Evolutionary conservation across 371 early-diverging fungal genomes (phyloP), one percentile per base, ranked within the genome.

Genomic region (Smittium mucronatum): DNA sequence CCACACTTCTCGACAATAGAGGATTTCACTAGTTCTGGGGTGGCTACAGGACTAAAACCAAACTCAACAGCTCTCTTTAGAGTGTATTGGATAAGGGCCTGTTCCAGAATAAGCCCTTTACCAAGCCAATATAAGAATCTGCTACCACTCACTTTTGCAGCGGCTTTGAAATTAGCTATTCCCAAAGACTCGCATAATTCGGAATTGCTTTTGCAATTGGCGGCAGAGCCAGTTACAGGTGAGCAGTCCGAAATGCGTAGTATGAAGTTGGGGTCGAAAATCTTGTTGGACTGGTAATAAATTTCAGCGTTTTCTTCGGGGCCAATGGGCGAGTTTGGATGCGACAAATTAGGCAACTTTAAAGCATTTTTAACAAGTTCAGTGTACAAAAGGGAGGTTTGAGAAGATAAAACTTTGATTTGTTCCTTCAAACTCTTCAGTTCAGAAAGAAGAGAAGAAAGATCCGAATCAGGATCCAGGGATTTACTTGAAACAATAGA

Each of bases 1-100:
- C 97, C 97, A 72, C 97, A 96, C 1, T 89, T 90, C 70, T 89
- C 87, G 5, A 92, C 87, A 0, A 94, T 81, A 36, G 88, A 87
- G 34, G 85, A 84, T 0, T 89, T 85, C 5, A 94, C 89, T 0
- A 93, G 78, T 74, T 96, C 97, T 0, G 97, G 97, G 0, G 92
- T 86, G 15, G 5, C 8, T 58, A 88, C 75, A 0, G 91, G 89
- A 17, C 72, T 77, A 72, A 89, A 96, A 0, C 95, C 94, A 2
- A 81, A 84, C 1, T 73, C 63, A 0, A 84, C 76, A 0, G 91
- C 91, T n/a, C 85, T 81, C n/a, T 87, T 83, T 72, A 93, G 84
- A 0, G 94, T 93, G 74, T 88, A 93, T 71, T 93, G 92, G 36
- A 88, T 81, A 58, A 96, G 74, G 1, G 93, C 94, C 67, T 89